These are phyloP conservation scores for Macrolepiota dolichaula DNA, from an alignment of 768 basidiomycete species.

Conservation along the genomic window DNA sequence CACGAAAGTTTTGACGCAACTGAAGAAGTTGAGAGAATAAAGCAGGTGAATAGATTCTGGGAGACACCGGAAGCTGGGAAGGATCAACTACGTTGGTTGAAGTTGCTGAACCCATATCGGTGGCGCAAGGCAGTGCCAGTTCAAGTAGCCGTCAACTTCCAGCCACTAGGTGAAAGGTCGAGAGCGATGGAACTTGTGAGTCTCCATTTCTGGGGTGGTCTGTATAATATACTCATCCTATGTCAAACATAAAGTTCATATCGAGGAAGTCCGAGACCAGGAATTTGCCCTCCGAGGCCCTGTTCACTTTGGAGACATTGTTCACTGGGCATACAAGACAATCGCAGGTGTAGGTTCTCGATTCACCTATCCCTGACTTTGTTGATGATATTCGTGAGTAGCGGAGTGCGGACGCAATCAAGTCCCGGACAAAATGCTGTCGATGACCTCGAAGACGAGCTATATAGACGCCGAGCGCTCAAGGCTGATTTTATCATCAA, in stretches of 20 bases:
- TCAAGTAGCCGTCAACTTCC: conserved; percentile 65
- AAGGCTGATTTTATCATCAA: conserved; percentile 85
- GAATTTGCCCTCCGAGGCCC: conserved; percentile 54
- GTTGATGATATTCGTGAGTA: conserved; percentile 22
- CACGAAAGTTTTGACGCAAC: conserved; percentile 94
- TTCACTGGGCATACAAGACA: conserved; percentile 54
- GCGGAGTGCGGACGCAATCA: conserved; percentile 66
- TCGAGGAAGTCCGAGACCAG: conserved; percentile 31
- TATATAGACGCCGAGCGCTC: conserved; percentile 68
- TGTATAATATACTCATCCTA: background rate
- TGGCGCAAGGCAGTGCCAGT: conserved; percentile 74
- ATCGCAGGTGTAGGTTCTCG: conserved; percentile 58
- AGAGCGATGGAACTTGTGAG: background rate
- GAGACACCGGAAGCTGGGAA: conserved; percentile 52
- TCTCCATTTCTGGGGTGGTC: background rate
- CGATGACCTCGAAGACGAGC: conserved; percentile 58
- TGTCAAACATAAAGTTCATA: conserved; percentile 19
- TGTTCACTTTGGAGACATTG: conserved; percentile 59
- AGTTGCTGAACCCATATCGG: conserved; percentile 80
- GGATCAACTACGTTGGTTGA: conserved; percentile 60
- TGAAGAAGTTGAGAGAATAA: conserved; percentile 82
- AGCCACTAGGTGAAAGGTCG: conserved; percentile 53
- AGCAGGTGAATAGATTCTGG: conserved; percentile 74
- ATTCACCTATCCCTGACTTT: background rate
- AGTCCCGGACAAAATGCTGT: conserved; percentile 44